Evolutionary conservation across 2,329 filamentous ascomycete genomes (phyloP), one percentile per base, ranked within the genome.

Genomic region (Colletotrichum sp.): DNA sequence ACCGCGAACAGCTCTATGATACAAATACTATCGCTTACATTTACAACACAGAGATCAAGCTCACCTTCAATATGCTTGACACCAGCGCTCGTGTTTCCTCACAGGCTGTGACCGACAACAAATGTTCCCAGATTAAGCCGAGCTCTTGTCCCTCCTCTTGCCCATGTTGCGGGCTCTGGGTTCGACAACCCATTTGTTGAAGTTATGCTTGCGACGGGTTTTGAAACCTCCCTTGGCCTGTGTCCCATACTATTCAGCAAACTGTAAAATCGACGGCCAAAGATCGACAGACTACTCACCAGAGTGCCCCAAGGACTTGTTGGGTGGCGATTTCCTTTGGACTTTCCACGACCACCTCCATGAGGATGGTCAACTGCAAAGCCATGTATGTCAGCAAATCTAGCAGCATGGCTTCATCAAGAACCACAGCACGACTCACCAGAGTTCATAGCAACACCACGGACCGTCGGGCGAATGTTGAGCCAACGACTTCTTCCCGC

Each of bases 391-490:
- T 79, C 64, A 80, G 75, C 52, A 15, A 15, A 8, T 48, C 38
- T 15, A 21, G 12, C 13, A 60, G 16, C 12, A 16, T 15, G n/a
- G 36, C 24, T 10, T 26, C 36, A 24, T 28, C 36, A 18, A 15
- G 36, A 10, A 28, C n/a, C 26, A 18, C 15, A 28, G 6, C 24
- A n/a, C 48, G 28, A 85, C 90, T 82, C 87, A 95, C 94, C 92
- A 84, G 96, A 96, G 89, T 99, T 99, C 98, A 99, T 99, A 78
- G 98, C 97, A 81, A 99, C 88, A 94, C 97, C 98, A 89, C 98
- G 93, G 60, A 99, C 97, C 1, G 97, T 98, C 18, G 97, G 97
- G 80, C 97, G 91, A 82, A 98, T 98, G 83, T 97, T 97, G 79
- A 99, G 87, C 96, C 96, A 98, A 82, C 97, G 92, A 80, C 94